phyloP scores from a whole-genome alignment of 257 asterid species.

The Linderniella brevidens region DNA sequence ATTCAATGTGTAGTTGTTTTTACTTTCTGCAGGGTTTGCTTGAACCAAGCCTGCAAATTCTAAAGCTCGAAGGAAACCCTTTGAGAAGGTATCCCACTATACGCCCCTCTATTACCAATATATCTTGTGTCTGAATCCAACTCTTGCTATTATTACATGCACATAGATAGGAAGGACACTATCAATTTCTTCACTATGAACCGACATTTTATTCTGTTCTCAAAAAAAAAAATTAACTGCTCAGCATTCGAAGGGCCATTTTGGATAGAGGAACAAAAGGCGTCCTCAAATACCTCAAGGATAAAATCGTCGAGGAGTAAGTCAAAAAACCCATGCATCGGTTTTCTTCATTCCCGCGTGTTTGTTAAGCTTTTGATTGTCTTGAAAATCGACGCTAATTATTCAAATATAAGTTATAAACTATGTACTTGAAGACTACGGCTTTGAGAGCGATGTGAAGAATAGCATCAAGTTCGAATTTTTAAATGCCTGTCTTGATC shows the following conservation, averaged over 20 bases:
- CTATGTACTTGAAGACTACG: too few species aligned
- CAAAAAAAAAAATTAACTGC: constrained; percentile 1
- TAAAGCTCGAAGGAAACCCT: constrained; percentile 82
- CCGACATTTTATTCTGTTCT: background rate
- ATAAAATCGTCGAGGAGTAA: constrained; percentile 43
- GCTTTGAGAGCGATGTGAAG: too few species aligned
- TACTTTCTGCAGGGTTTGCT: constrained; percentile 71
- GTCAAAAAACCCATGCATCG: background rate
- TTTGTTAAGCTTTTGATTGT: too few species aligned
- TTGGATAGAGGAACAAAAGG: constrained; percentile 83
- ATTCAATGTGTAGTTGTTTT: background rate
- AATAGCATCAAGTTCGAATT: too few species aligned
- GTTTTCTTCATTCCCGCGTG: background rate
- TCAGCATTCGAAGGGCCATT: constrained; percentile 84
- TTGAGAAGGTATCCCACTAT: constrained; percentile 49
- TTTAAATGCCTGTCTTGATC: too few species aligned
- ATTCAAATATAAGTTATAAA: too few species aligned
- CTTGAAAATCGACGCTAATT: too few species aligned
- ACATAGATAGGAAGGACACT: background rate
- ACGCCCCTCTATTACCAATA: background rate
- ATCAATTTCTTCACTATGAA: background rate
- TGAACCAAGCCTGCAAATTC: constrained; percentile 65
- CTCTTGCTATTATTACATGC: background rate
- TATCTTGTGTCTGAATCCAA: background rate
- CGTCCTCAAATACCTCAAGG: constrained; percentile 60